Percentiles rank a stretch among this genome's conserved stretches.
Evolutionary conservation across 306 rosid genomes (phyloP).

Genomic region (Castanea sativa): DNA sequence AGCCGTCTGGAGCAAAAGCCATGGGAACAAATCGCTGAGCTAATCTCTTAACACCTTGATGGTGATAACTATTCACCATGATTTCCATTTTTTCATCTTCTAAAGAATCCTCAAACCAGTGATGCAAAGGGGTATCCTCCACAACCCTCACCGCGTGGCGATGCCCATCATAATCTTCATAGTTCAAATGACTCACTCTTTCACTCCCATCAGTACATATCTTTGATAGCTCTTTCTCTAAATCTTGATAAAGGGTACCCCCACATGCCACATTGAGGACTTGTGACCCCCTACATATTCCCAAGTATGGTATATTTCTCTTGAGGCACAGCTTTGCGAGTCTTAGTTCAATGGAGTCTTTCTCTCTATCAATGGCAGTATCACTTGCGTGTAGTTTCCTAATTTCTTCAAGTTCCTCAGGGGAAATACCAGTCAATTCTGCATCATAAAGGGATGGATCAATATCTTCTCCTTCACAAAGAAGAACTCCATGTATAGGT

Average conservation of each 20-base stretch:
- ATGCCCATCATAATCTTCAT: slow-evolving; percentile 22
- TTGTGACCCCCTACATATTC: slow-evolving; percentile 91
- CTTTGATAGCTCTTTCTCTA: slow-evolving; percentile 60
- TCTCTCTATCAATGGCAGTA: slow-evolving; percentile 75
- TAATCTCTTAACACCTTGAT: slow-evolving; percentile 39
- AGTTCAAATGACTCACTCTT: slow-evolving; percentile 53
- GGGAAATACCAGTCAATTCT: slow-evolving; percentile 44
- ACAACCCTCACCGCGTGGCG: slow-evolving; percentile 26
- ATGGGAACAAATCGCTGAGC: slow-evolving; percentile 38
- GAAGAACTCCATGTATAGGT: slow-evolving; percentile 94
- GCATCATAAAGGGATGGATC: slow-evolving; percentile 75
- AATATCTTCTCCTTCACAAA: slow-evolving; percentile 94
- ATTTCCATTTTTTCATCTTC: slow-evolving; percentile 35
- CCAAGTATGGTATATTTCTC: slow-evolving; percentile 85
- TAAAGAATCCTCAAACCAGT: slow-evolving; percentile 41
- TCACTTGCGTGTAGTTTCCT: slow-evolving; percentile 71
- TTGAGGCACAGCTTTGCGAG: slow-evolving; percentile 86
- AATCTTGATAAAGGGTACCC: slow-evolving; percentile 73
- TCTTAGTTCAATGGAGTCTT: slow-evolving; percentile 77
- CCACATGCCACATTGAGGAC: slow-evolving; percentile 90
- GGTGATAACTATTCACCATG: slow-evolving; percentile 51
- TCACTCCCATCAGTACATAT: slow-evolving; percentile 33
- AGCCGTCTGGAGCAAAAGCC: slow-evolving; percentile 41
- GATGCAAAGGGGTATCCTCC: slow-evolving; percentile 31
- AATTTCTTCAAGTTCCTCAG: slow-evolving; percentile 68